Evolutionary conservation across 177 flowering plant species (phyloP).

Genomic region (Tripterygium wilfordii): DNA sequence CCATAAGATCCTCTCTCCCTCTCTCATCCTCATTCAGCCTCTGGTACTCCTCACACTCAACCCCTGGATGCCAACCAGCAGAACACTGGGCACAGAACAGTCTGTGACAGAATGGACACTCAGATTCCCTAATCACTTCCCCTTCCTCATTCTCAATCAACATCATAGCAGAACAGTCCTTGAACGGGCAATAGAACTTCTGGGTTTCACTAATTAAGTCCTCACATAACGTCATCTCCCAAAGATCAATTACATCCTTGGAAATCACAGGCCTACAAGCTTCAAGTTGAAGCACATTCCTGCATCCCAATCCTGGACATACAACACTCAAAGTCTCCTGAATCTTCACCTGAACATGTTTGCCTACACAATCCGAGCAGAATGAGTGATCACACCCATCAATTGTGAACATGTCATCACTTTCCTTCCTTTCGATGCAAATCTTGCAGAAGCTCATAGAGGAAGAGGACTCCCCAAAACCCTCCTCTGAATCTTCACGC

Average conservation of each 20-base stretch:
- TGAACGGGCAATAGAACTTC: too few species aligned
- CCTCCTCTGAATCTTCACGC: too few species aligned
- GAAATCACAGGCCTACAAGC: constrained; percentile 14
- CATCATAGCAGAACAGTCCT: constrained; percentile 24
- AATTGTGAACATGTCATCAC: constrained; percentile 15
- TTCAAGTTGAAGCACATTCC: constrained; percentile 2
- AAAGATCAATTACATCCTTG: constrained; percentile 7
- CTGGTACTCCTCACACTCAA: constrained; percentile 17
- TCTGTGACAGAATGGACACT: constrained; percentile 27
- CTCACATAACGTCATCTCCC: constrained; percentile 20
- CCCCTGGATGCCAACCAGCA: constrained; percentile 18
- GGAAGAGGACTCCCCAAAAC: constrained; percentile 4
- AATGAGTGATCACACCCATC: constrained; percentile 21
- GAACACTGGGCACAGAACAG: constrained; percentile 18
- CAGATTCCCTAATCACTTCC: constrained; percentile 4
- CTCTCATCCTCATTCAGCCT: constrained; percentile 13
- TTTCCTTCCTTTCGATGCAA: constrained; percentile 6
- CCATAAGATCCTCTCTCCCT: constrained; percentile 11
- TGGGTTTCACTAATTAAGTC: constrained; percentile 6
- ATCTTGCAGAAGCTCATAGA: constrained; percentile 12
- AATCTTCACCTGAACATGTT: constrained; percentile 15
- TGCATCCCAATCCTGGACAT: constrained; percentile 23
- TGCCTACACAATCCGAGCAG: constrained; percentile 21
- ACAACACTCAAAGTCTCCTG: constrained; percentile 4
- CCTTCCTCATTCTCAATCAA: constrained; percentile 9